Conservation (phyloP, 2,329 filamentous ascomycete species). For the Parascedosporium putredinis region DNA sequence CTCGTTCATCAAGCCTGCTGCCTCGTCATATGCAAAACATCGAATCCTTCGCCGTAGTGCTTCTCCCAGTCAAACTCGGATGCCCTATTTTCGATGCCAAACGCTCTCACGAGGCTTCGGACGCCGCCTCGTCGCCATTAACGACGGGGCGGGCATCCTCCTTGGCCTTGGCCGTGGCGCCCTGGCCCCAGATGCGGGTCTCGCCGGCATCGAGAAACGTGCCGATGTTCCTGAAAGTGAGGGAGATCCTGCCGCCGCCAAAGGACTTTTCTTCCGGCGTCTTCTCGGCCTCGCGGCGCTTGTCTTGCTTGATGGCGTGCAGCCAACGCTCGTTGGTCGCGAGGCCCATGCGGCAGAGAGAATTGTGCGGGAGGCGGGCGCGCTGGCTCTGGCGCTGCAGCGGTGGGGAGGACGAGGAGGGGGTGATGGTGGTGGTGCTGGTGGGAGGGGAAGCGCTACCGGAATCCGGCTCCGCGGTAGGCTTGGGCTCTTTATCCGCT, state of each 20-base stretch:
- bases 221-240: slow-evolving; percentile 83
- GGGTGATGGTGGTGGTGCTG: no score
- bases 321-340: slow-evolving; percentile 78
- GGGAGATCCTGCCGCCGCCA: slow-evolving; percentile 68
- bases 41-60: slow-evolving; percentile 70
- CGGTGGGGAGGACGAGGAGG: no score
- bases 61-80: slow-evolving; percentile 63
- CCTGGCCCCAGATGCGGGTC: slow-evolving; percentile 79
- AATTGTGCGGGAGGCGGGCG: slow-evolving; percentile 75
- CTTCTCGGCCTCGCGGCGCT: slow-evolving; percentile 59
- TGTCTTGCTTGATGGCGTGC: slow-evolving; percentile 85
- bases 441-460: no score
- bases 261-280: slow-evolving; percentile 59
- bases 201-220: slow-evolving; percentile 66
- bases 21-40: slow-evolving; percentile 60
- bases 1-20: not conserved
- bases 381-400: slow-evolving; percentile 50
- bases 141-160: slow-evolving; percentile 51
- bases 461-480: slow-evolving; percentile 2
- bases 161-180: slow-evolving; percentile 59
- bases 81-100: slow-evolving; percentile 74
- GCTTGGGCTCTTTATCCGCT: slow-evolving; percentile 27
- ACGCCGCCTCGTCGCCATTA: slow-evolving; percentile 57
- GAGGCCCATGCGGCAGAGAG: slow-evolving; percentile 72
- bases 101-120: slow-evolving; percentile 64